phyloP scores from a whole-genome alignment of 2,329 filamentous ascomycete genomes.

The Cercospora berteroae region DNA sequence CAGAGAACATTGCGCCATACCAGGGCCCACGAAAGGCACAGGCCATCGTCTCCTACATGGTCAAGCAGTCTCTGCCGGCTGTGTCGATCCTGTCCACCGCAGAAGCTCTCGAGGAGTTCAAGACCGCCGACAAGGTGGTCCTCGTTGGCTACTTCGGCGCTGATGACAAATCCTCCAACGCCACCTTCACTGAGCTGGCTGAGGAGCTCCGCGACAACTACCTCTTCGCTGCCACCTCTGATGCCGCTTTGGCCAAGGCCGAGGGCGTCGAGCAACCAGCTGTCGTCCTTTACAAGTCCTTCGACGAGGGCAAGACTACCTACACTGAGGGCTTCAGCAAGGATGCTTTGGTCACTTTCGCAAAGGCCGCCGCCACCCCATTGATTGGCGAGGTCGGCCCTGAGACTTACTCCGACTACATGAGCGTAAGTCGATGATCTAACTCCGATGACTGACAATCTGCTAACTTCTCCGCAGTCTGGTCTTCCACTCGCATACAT shows the following conservation, averaged over 20 bases:
- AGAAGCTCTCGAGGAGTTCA: constrained; percentile 89
- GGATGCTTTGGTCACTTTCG: constrained; percentile 77
- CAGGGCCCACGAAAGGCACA: constrained; percentile 84
- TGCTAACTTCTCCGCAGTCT: constrained; percentile 48
- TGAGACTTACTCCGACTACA: constrained; percentile 94
- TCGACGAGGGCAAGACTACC: constrained; percentile 90
- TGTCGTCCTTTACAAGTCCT: constrained; percentile 93
- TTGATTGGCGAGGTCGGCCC: constrained; percentile 94
- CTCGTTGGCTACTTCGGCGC: constrained; percentile 81
- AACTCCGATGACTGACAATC: neutral
- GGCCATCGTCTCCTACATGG: constrained; percentile 82
- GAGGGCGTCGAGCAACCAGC: constrained; percentile 86
- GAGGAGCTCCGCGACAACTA: constrained; percentile 79
- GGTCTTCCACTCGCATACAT: constrained; percentile 95
- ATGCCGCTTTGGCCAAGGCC: constrained; percentile 78
- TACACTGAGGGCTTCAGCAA: constrained; percentile 79
- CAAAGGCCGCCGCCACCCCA: constrained; percentile 80
- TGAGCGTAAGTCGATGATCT: constrained; percentile 59
- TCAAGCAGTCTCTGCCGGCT: constrained; percentile 92
- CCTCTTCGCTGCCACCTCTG: constrained; percentile 85
- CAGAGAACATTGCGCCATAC: constrained; percentile 78
- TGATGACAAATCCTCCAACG: constrained; percentile 79
- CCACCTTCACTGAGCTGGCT: constrained; percentile 77
- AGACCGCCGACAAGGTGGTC: constrained; percentile 95
- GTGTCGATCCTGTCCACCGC: constrained; percentile 74